Conservation (phyloP, 2,329 filamentous ascomycete genomes). For the Fusarium sp. region DNA sequence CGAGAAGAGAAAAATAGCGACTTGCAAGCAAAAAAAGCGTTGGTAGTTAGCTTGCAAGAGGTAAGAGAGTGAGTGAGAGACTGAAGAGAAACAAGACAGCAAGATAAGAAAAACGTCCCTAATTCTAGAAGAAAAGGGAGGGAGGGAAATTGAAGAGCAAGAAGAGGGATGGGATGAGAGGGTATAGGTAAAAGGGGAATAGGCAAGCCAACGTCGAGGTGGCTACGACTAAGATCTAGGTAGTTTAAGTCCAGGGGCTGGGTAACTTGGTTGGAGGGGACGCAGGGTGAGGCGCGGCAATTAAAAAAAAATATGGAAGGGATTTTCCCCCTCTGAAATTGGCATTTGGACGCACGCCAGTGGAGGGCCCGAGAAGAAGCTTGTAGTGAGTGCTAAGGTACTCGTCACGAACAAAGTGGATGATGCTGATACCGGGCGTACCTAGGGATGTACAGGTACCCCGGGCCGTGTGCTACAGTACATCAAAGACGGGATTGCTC, state of each 20-base stretch:
- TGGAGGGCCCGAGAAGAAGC: slow-evolving; percentile 16
- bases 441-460: slow-evolving; percentile 31
- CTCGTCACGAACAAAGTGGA: slow-evolving; percentile 32
- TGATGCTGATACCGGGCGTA: slow-evolving; percentile 16
- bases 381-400: slow-evolving; percentile 2
- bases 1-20: slow-evolving; percentile 46
- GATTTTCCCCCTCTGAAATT: slow-evolving; percentile 43
- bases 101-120: slow-evolving; percentile 33
- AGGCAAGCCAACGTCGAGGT: slow-evolving; percentile 20
- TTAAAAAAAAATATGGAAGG: slow-evolving; percentile 45
- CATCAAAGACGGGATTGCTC: slow-evolving; percentile 9
- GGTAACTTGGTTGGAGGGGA: slow-evolving; percentile 11
- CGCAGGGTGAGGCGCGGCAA: slow-evolving; percentile 45
- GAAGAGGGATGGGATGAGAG: slow-evolving; percentile 22
- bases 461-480: slow-evolving; percentile 17
- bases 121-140: slow-evolving; percentile 28
- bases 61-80: slow-evolving; percentile 35
- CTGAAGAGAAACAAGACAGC: slow-evolving; percentile 34
- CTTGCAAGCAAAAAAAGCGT: slow-evolving; percentile 30
- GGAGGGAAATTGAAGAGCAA: slow-evolving; percentile 2
- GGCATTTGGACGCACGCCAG: slow-evolving; percentile 34
- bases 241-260: slow-evolving; percentile 16
- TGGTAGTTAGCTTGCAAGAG: slow-evolving; percentile 34
- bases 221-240: slow-evolving; percentile 5
- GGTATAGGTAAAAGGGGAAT: slow-evolving; percentile 32